Base-by-base conservation (phyloP, 2,329 filamentous ascomycete genomes). In the Aspergillus arachidicola region DNA sequence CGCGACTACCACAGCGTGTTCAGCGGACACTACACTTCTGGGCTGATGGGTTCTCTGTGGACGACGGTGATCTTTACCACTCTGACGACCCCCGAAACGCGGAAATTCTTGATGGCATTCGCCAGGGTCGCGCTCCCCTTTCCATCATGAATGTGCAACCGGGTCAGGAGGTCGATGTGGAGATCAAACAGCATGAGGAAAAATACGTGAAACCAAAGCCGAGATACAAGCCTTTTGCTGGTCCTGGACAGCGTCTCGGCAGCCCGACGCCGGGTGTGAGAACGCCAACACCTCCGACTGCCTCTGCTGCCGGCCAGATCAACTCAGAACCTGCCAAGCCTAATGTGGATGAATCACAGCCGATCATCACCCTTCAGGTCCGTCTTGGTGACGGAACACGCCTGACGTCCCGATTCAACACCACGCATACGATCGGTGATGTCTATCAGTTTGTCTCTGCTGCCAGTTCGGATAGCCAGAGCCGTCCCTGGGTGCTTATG, bases 31-130 rank as follows among this genome's bases (percentile, higher is more conserved):
- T 90, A 48, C 86, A 90, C 69, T 85, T 90, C 67, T 90, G 87
- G 87, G 79, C 82, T 6, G 86, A 90, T 72, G 87, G 87, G 26
- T 89, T 89, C 71, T 89, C 86, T 3, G 85, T 90, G 43, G 87
- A 89, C 68, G 87, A 90, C 64, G 87, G 87, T 6, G 83, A 86
- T 36, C 82, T 90, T 38, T 88, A 85, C 76, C 82, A 86, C 68
- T 86, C 86, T 64, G 86, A 89, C 66, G 87, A 89, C 69, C 86
- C 87, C 1, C 82, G 82, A 1, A 90, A 89, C 69, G 85, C 85
- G 23, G 82, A 83, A 59, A 87, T 87, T 30, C 80, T 90, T 38
- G 83, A 86, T 45, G 84, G 87, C 71, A 90, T 90, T 75, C 86
- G 88, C 68, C 82, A 84, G 55, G 87, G 87, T 48, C 84, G 86